Evolutionary conservation across 495 filamentous ascomycete genomes (phyloP).

Genomic region (Melanomma pulvis-pyrius): DNA sequence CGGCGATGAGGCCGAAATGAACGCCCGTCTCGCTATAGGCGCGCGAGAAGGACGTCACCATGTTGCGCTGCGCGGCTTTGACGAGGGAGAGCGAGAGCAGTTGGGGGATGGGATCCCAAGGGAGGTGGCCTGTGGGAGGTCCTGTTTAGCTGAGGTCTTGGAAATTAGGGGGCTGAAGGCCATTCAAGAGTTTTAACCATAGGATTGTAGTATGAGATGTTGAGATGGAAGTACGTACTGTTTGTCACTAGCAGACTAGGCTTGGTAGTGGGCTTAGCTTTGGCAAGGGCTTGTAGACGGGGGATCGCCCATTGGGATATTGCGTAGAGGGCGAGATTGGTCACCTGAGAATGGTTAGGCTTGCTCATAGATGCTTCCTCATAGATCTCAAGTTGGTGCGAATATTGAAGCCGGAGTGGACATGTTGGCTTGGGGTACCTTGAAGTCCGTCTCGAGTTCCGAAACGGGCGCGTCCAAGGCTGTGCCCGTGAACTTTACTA

Average conservation of each 20-base stretch:
- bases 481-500: constrained; percentile 36
- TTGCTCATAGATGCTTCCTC: not conserved
- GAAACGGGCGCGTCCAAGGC: constrained; percentile 42
- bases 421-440: constrained; percentile 27
- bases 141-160: too few relatives aligned
- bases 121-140: constrained; percentile 35
- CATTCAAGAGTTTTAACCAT: too few relatives aligned
- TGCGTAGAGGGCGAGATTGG: constrained; percentile 46
- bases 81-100: constrained; percentile 49
- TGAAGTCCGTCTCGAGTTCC: constrained; percentile 49
- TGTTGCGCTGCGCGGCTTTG: constrained; percentile 50
- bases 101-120: constrained; percentile 43
- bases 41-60: constrained; percentile 43
- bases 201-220: too few relatives aligned
- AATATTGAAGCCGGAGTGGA: not conserved
- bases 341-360: constrained; percentile 39
- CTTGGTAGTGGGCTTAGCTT: constrained; percentile 33
- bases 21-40: constrained; percentile 42
- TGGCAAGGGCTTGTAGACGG: constrained; percentile 32
- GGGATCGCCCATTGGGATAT: constrained; percentile 46
- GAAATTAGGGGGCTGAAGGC: too few relatives aligned
- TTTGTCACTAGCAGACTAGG: constrained; percentile 48
- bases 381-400: not conserved
- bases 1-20: constrained; percentile 48
- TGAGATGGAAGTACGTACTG: not conserved